These are phyloP conservation scores for Jaenimonas drosophilae DNA, from an alignment of 208 protist species.

Conservation along the genomic window DNA sequence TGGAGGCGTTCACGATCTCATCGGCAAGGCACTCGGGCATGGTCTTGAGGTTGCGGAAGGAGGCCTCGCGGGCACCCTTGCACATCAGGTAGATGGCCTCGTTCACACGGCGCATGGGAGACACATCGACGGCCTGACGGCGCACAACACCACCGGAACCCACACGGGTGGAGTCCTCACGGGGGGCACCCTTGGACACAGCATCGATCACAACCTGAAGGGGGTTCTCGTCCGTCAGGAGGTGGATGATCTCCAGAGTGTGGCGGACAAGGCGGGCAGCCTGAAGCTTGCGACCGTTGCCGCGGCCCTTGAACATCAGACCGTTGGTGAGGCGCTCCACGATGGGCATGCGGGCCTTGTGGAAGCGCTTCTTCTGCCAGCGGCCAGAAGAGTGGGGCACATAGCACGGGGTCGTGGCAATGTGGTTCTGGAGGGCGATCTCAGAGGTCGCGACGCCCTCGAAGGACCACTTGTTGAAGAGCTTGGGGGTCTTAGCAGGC, in stretches of 20 bases:
- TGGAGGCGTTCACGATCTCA: constrained; percentile 99
- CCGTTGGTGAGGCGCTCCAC: constrained; percentile 95
- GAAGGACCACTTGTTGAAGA: constrained; percentile 90
- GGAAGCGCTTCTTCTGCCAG: constrained; percentile 98
- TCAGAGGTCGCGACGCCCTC: constrained; percentile 74
- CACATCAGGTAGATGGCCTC: constrained; percentile 97
- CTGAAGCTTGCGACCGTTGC: constrained; percentile 99
- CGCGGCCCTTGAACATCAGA: constrained; percentile 99
- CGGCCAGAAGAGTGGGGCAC: constrained; percentile 98
- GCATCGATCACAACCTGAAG: constrained; percentile 98
- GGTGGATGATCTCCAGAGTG: constrained; percentile 99
- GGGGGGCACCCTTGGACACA: constrained; percentile 97
- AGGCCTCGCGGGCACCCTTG: constrained; percentile 95
- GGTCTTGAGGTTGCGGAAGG: constrained; percentile 99
- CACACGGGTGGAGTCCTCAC: constrained; percentile 99
- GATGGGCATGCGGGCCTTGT: constrained; percentile 96
- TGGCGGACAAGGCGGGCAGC: constrained; percentile 98
- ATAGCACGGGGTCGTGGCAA: constrained; percentile 93
- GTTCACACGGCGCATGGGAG: constrained; percentile 99
- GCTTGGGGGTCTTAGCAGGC: constrained; percentile 69
- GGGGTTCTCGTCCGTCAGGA: constrained; percentile 99
- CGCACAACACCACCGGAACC: constrained; percentile 99
- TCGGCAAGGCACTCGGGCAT: constrained; percentile 99
- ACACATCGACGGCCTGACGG: constrained; percentile 99
- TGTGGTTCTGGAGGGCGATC: constrained; percentile 95